Evolutionary conservation across 176 grass and related monocot species (phyloP), one percentile per base, ranked within the genome.

Genomic region (Aegilops tauschii): DNA sequence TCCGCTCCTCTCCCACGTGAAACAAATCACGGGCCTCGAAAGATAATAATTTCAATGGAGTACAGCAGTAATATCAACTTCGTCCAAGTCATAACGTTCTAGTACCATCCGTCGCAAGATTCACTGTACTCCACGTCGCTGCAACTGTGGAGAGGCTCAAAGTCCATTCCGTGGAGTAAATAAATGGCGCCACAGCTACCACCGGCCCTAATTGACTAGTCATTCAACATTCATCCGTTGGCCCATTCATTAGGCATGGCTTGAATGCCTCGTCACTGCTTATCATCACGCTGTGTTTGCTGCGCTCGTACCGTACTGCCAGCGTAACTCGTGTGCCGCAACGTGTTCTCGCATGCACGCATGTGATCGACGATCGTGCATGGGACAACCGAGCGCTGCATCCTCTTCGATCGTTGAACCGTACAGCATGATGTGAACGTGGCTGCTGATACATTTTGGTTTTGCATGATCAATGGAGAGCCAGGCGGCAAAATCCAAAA

Each of bases 1-100:
- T 35, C 47, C 47, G 47, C 49, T 35, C 47, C 47, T 3, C 49
- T 52, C 77, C 58, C 81, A 85, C 77, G 77, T 85, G 87, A 89
- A 17, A 28, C 31, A 69, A 18, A 72, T 68, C 87, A 85, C 76
- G 59, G 44, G 18, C 67, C 36, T 23, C 82, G 12, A 58, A 23
- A 30, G 58, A 29, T 52, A 28, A 80, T 63, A 9, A 68, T 68
- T 68, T 69, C 21, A 84, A 36, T 56, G 25, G 35, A 37, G 36
- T 37, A 37, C 1, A 62, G 9, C 11, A 80, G 3, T 6, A 39
- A 42, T 9, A 42, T 42, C 3, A 29, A 58, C 54, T 7, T 58
- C 54, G 0, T 20, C 34, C 32, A 85, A 49, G 72, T 31, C 52
- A 42, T 74, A 40, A 8, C 54, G 54, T 58, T 58, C 62, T 65